A percentile compares a stretch with the other conserved stretches of the same genome.
phyloP scores from a whole-genome alignment of 1,139 yeast genomes.

The Wickerhamomyces sp. region DNA sequence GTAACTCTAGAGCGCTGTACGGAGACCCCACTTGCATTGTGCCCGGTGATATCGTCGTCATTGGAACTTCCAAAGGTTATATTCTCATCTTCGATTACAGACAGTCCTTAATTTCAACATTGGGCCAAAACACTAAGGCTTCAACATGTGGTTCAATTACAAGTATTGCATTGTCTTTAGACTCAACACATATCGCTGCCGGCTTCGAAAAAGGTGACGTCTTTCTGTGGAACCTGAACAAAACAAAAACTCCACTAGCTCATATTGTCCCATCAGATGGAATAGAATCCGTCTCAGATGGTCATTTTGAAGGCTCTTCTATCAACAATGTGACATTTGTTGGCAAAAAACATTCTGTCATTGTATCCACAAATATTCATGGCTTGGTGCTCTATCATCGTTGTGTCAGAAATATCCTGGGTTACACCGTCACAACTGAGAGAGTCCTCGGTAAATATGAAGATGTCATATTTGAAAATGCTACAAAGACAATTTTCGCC shows the following conservation, averaged over 20 bases:
- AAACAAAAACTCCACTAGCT: constrained; percentile 18
- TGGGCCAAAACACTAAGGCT: constrained; percentile 27
- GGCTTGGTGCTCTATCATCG: constrained; percentile 62
- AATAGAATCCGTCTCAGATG: constrained; percentile 35
- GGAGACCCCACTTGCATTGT: constrained; percentile 49
- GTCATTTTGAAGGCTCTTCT: constrained; percentile 47
- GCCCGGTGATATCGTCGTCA: constrained; percentile 47
- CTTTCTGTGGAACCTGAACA: constrained; percentile 38
- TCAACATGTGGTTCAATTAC: constrained; percentile 40
- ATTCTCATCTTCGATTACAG: constrained; percentile 61
- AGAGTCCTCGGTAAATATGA: constrained; percentile 46
- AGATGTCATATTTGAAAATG: constrained; percentile 22
- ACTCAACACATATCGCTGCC: constrained; percentile 40
- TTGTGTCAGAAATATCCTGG: constrained; percentile 48
- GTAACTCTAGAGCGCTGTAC: constrained; percentile 32
- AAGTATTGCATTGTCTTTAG: constrained; percentile 43
- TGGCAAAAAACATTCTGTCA: constrained; percentile 50
- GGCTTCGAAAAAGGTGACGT: constrained; percentile 43
- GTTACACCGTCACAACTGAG: constrained; percentile 42
- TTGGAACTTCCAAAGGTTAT: constrained; percentile 61
- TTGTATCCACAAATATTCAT: constrained; percentile 52
- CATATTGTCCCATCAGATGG: constrained; percentile 21
- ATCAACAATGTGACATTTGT: constrained; percentile 48
- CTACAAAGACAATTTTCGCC: constrained; percentile 32
- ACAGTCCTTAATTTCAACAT: constrained; percentile 44